Evolutionary conservation across 2,329 filamentous ascomycete genomes (phyloP).

Genomic region (Pezicula radicicola): DNA sequence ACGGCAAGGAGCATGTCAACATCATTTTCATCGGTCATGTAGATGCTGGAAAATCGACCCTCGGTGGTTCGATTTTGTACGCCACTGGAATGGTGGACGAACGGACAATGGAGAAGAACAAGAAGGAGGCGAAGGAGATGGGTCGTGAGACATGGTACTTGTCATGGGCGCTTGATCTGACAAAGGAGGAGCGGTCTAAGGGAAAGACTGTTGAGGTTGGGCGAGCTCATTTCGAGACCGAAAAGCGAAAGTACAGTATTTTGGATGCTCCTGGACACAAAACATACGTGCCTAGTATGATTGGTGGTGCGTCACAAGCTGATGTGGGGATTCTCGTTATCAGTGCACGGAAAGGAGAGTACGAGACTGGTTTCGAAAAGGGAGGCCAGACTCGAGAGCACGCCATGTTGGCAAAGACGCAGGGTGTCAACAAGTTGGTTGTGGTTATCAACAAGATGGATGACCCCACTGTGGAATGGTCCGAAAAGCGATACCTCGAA

Average conservation of each 20-base stretch:
- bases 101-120: conserved; percentile 97
- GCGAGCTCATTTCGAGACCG: conserved; percentile 92
- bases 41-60: conserved; percentile 94
- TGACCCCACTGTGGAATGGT: conserved; percentile 94
- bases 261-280: conserved; percentile 97
- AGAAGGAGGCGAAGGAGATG: conserved; percentile 91
- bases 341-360: conserved; percentile 94
- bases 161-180: conserved; percentile 96
- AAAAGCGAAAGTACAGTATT: conserved; percentile 94
- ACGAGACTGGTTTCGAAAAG: conserved; percentile 96
- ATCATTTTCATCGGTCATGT: conserved; percentile 98
- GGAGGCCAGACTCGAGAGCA: conserved; percentile 97
- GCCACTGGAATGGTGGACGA: conserved; percentile 99
- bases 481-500: conserved; percentile 86
- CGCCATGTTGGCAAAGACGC: conserved; percentile 95
- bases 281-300: conserved; percentile 98
- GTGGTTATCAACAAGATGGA: conserved; percentile 99
- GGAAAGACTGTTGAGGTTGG: conserved; percentile 98
- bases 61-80: conserved; percentile 91
- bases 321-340: conserved; percentile 96
- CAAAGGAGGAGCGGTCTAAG: conserved; percentile 92
- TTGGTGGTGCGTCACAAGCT: conserved; percentile 88
- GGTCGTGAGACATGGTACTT: conserved; percentile 98
- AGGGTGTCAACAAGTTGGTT: conserved; percentile 94
- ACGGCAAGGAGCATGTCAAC: conserved; percentile 90